A percentile compares a stretch with the other conserved stretches of the same genome.
Conservation (phyloP, 495 filamentous ascomycete genomes). For the Letharia columbiana region DNA sequence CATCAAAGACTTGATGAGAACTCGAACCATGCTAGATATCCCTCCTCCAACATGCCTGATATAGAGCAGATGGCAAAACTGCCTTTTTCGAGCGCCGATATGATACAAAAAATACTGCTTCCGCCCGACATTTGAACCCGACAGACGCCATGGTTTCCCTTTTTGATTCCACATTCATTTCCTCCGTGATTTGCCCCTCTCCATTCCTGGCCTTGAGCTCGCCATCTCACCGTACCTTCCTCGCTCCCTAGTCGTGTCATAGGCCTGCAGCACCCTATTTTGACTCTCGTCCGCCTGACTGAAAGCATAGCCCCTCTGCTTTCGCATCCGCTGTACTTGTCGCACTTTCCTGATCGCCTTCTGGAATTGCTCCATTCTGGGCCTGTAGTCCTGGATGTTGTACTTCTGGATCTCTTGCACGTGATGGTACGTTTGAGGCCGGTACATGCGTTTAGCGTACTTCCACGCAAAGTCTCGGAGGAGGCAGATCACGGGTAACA, state of each 20-base stretch:
- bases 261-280: constrained; percentile 87
- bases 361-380: constrained; percentile 99
- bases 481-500: constrained; percentile 77
- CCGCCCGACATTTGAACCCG: neutral
- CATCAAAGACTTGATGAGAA: neutral
- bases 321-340: constrained; percentile 98
- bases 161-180: constrained; percentile 10
- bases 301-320: constrained; percentile 97
- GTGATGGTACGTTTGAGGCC: constrained; percentile 92
- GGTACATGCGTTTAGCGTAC: constrained; percentile 91
- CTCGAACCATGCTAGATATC: neutral
- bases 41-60: neutral
- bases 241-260: constrained; percentile 88
- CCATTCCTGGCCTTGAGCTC: constrained; percentile 45
- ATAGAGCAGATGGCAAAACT: constrained; percentile 6
- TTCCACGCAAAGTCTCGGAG: constrained; percentile 78
- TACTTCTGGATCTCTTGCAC: constrained; percentile 99
- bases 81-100: constrained; percentile 13
- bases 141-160: constrained; percentile 4
- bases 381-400: constrained; percentile 98
- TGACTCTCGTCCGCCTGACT: constrained; percentile 94
- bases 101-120: constrained; percentile 6
- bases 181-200: constrained; percentile 26
- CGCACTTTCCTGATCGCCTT: constrained; percentile 98
- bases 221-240: constrained; percentile 96